Base-by-base conservation (phyloP, 331 rosid species). In the Cydonia oblonga region DNA sequence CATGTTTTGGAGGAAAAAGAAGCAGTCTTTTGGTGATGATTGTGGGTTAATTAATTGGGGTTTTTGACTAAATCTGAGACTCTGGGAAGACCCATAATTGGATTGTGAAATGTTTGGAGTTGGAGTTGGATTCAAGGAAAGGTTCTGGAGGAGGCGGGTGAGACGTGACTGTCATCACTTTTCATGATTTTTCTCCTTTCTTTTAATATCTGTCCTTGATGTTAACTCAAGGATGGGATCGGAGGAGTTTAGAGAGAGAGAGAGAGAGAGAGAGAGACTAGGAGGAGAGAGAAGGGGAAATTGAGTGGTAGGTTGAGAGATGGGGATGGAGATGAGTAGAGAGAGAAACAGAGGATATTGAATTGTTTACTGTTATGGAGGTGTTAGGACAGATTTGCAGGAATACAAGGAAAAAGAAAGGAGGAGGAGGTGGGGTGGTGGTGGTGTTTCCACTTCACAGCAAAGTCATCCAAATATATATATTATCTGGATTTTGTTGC, bases 61-160 rank as follows among this genome's bases (percentile, higher is more conserved):
- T 64, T 46, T 49, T 75, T 75, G 70, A 80, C 72, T 46, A 57
- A 20, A 35, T 57, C 4, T 28, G 29, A 28, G 29, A 28, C 29
- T 28, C 29, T 28, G 29, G 29, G 29, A 28, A 28, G 29, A 28
- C 29, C 29, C 29, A 28, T 28, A 28, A 28, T 74, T 69, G 76
- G 78, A 70, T 29, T 71, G 72, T 64, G 80, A 51, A 77, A 73
- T 81, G 76, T 49, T 78, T 86, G 84, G 88, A 51, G 56, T 51
- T 51, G 56, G 95, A 90, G 96, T 92, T 86, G 89, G 83, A 74
- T 88, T 84, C 81, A 92, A 88, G 98, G 78, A 88, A 88, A 70
- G 88, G 76, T 33, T 79, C 68, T 44, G 86, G 84, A 80, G 72
- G 56, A 51, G 56, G 56, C 8, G 56, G 96, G 85, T 89, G 78